A percentile compares a stretch with the other conserved stretches of the same genome.
These are phyloP conservation scores for Syzygium grande DNA, from an alignment of 345 rosid genomes.

Conservation along the genomic window DNA sequence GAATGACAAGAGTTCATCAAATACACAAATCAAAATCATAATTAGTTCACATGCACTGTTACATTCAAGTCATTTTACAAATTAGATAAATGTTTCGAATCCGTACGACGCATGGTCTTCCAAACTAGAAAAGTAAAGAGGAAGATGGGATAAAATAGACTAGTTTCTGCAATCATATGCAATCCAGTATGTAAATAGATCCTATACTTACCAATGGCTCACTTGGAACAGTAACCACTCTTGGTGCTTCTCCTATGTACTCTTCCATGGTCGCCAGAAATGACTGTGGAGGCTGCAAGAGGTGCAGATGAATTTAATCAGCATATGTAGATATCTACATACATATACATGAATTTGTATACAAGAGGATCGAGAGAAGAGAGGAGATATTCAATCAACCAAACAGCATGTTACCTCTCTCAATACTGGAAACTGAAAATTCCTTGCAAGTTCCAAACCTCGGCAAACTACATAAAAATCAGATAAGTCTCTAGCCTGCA, in stretches of 20 bases:
- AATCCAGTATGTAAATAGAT: neutral
- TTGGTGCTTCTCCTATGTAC: conserved; percentile 94
- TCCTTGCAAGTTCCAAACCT: conserved; percentile 97
- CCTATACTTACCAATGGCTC: conserved; percentile 61
- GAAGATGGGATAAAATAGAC: neutral
- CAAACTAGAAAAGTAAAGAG: neutral
- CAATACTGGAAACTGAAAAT: conserved; percentile 89
- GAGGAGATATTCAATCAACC: neutral
- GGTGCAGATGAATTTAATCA: neutral
- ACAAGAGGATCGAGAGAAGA: neutral
- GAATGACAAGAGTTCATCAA: neutral
- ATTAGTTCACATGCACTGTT: neutral
- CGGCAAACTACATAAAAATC: conserved; percentile 91
- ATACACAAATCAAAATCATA: neutral
- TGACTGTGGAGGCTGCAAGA: conserved; percentile 86
- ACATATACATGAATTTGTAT: neutral
- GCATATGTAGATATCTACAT: neutral
- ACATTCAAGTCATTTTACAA: neutral
- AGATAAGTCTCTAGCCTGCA: conserved; percentile 86
- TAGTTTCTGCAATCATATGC: neutral
- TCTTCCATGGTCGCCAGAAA: conserved; percentile 96
- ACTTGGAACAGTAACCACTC: conserved; percentile 62
- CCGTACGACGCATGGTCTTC: neutral
- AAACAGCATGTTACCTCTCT: conserved; percentile 54
- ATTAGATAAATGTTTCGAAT: neutral